phyloP scores from a whole-genome alignment of 192 early-diverging fungal species.

The Phycomyces nitens region DNA sequence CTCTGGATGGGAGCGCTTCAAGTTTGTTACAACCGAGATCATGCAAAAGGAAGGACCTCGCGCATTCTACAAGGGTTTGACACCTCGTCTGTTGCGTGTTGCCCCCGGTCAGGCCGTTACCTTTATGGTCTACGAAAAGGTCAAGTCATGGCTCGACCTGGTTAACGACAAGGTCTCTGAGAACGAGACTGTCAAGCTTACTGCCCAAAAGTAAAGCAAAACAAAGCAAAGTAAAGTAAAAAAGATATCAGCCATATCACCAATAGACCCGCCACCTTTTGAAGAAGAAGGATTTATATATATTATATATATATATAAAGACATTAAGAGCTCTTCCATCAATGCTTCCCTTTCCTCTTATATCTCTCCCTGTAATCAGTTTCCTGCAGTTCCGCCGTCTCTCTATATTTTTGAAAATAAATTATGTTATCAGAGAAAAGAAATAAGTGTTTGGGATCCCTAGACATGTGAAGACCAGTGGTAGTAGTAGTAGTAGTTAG shows the following conservation, averaged over 20 bases:
- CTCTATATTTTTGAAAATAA: too few species aligned
- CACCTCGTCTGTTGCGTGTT: conserved; percentile 89
- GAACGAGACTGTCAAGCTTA: conserved; percentile 9
- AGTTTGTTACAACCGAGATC: conserved; percentile 72
- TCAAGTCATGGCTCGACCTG: conserved; percentile 69
- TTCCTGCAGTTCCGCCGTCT: too few species aligned
- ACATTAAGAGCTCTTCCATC: background rate
- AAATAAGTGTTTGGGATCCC: too few species aligned
- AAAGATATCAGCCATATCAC: too few species aligned
- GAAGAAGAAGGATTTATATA: too few species aligned
- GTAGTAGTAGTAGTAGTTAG: too few species aligned
- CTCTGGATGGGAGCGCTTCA: conserved; percentile 77
- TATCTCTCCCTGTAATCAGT: background rate
- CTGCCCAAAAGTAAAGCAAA: conserved; percentile 15
- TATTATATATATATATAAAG: too few species aligned
- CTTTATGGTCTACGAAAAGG: conserved; percentile 91
- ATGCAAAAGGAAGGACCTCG: conserved; percentile 83
- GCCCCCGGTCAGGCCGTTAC: conserved; percentile 97
- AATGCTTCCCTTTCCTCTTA: background rate
- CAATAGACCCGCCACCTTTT: too few species aligned
- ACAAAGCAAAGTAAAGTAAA: background rate
- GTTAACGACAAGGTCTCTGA: conserved; percentile 21
- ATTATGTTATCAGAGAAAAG: too few species aligned
- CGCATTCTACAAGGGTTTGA: conserved; percentile 95
- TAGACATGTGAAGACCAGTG: too few species aligned